Percentiles rank a stretch among this genome's conserved stretches.
Evolutionary conservation across 192 early-diverging fungal species (phyloP).

Genomic region (Diversispora eburnea): DNA sequence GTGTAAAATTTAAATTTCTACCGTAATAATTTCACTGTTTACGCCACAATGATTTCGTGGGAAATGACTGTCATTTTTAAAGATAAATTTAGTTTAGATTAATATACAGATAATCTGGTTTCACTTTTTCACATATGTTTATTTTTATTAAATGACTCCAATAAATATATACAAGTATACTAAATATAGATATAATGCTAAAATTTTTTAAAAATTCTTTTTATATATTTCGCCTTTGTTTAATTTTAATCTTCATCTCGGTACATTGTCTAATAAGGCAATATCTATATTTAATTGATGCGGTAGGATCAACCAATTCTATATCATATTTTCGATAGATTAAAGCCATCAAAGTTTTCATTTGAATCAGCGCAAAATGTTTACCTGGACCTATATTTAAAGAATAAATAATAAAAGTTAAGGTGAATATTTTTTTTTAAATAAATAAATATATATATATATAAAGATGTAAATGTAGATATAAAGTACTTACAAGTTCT

Average conservation of each 20-base stretch:
- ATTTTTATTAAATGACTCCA: no score
- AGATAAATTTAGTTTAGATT: no score
- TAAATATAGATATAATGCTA: no score
- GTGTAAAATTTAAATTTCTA: no score
- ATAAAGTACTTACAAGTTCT: neutral
- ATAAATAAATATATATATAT: neutral
- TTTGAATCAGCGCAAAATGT: neutral
- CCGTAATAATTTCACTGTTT: no score
- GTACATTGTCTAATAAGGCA: neutral
- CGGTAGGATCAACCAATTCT: neutral
- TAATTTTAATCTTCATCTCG: slow-evolving; percentile 8
- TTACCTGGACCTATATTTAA: neutral
- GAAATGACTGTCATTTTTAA: no score
- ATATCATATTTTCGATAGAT: slow-evolving; percentile 17
- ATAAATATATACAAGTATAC: no score
- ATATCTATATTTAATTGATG: neutral
- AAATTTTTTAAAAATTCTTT: no score
- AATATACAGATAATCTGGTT: no score
- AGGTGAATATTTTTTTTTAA: no score
- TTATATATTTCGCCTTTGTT: neutral
- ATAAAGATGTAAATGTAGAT: neutral
- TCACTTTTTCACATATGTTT: no score
- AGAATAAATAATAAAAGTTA: neutral
- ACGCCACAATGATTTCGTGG: no score
- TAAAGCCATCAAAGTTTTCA: slow-evolving; percentile 5